Conservation (phyloP, 2,329 filamentous ascomycete genomes). For the Trichoderma endophyticum region DNA sequence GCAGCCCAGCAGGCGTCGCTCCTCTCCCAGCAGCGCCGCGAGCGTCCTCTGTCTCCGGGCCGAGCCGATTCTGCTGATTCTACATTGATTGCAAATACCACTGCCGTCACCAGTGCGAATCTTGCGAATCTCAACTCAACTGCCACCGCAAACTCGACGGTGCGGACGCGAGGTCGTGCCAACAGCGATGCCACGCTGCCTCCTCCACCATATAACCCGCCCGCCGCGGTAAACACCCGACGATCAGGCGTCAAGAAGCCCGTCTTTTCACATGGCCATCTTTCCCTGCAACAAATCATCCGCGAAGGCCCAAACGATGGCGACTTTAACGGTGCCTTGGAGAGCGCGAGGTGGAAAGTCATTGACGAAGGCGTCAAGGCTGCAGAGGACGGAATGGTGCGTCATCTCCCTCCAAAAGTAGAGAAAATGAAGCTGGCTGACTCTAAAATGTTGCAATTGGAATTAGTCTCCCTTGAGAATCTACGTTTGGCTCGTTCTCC, state of each 20-base stretch:
- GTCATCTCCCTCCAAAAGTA: constrained; percentile 2
- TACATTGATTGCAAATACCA: not conserved
- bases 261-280: constrained; percentile 49
- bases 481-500: constrained; percentile 92
- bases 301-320: constrained; percentile 75
- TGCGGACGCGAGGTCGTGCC: constrained; percentile 58
- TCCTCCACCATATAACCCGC: constrained; percentile 35
- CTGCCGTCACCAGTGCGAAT: no score
- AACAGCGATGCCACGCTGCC: constrained; percentile 65
- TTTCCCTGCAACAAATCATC: constrained; percentile 71
- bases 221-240: constrained; percentile 35
- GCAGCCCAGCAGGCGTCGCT: constrained; percentile 48
- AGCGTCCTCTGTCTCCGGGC: constrained; percentile 38
- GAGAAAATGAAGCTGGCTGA: not conserved
- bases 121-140: not conserved
- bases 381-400: constrained; percentile 78
- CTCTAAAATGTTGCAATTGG: not conserved
- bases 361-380: constrained; percentile 73
- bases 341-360: constrained; percentile 70
- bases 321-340: constrained; percentile 63
- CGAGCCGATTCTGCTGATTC: constrained; percentile 11
- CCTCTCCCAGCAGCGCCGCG: constrained; percentile 61
- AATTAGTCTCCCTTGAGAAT: constrained; percentile 82
- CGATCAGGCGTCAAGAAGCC: constrained; percentile 42
- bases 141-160: constrained; percentile 22